Conservation (phyloP, 2,329 filamentous ascomycete genomes). For the Orbilia quercus region DNA sequence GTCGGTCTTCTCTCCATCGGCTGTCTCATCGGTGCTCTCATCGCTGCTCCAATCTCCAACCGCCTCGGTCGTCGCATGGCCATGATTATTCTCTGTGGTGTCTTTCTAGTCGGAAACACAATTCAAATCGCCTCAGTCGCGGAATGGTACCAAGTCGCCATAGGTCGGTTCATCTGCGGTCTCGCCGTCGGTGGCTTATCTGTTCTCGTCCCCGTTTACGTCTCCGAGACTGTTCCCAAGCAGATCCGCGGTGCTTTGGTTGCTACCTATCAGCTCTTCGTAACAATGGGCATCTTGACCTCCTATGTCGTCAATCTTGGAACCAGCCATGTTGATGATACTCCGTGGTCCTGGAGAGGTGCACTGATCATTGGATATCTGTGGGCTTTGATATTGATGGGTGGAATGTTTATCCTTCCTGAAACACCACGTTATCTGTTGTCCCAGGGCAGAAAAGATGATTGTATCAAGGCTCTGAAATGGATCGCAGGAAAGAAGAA, state of each 20-base stretch:
- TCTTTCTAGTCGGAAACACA: slow-evolving; percentile 73
- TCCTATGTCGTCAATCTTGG: slow-evolving; percentile 69
- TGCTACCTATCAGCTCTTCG: slow-evolving; percentile 75
- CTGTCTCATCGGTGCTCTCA: slow-evolving; percentile 70
- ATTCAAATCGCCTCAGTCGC: slow-evolving; percentile 72
- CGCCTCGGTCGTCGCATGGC: slow-evolving; percentile 71
- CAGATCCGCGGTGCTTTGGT: slow-evolving; percentile 74
- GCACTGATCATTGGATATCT: slow-evolving; percentile 70
- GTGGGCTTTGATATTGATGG: slow-evolving; percentile 69
- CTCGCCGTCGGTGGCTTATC: slow-evolving; percentile 74
- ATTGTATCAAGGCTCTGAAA: slow-evolving; percentile 57
- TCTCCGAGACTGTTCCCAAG: slow-evolving; percentile 74
- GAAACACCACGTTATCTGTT: slow-evolving; percentile 67
- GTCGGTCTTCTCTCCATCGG: slow-evolving; percentile 73
- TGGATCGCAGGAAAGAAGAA: slow-evolving; percentile 59
- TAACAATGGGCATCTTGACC: slow-evolving; percentile 75
- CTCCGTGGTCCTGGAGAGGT: slow-evolving; percentile 71
- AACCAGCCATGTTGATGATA: slow-evolving; percentile 46
- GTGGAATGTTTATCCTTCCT: slow-evolving; percentile 68
- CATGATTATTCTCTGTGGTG: slow-evolving; percentile 72
- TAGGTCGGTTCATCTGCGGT: slow-evolving; percentile 75
- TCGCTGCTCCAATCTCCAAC: slow-evolving; percentile 72
- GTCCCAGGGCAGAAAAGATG: slow-evolving; percentile 56
- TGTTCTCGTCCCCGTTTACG: slow-evolving; percentile 75
- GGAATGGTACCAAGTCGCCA: slow-evolving; percentile 73